Percentiles rank a stretch among this genome's conserved stretches.
Conservation (phyloP, 2,329 filamentous ascomycete species). For the Lomentospora prolificans region DNA sequence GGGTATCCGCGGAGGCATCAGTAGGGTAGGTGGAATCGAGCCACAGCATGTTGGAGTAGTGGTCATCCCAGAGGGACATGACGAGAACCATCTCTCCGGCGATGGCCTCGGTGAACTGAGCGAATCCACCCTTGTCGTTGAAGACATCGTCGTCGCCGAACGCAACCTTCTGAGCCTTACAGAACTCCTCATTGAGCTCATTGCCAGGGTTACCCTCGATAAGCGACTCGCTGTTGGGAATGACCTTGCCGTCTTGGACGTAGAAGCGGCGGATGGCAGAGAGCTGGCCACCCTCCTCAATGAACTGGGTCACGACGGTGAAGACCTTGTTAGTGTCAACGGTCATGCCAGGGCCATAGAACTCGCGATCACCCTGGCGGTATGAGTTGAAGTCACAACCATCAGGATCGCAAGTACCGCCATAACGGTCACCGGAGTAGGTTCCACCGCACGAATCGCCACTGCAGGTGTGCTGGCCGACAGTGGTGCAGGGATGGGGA, state of each 20-base stretch:
- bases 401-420: conserved; percentile 55
- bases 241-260: conserved; percentile 50
- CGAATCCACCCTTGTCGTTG: conserved; percentile 44
- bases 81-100: conserved; percentile 35
- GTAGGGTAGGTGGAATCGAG: conserved; percentile 56
- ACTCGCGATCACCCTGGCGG: conserved; percentile 53
- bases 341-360: conserved; percentile 47
- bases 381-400: conserved; percentile 63
- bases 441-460: conserved; percentile 43
- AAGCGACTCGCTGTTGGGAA: conserved; percentile 40
- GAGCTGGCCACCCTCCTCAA: conserved; percentile 22
- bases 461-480: conserved; percentile 39
- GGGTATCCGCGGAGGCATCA: conserved; percentile 14
- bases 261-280: conserved; percentile 50
- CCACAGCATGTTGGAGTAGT: conserved; percentile 63
- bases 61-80: conserved; percentile 52
- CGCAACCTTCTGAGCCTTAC: conserved; percentile 44
- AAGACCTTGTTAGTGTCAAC: conserved; percentile 50
- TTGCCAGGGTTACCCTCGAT: conserved; percentile 29
- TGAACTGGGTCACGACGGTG: conserved; percentile 60
- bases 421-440: conserved; percentile 44
- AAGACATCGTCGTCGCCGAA: conserved; percentile 48
- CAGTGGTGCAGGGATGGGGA: conserved; percentile 52
- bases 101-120: conserved; percentile 39
- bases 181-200: conserved; percentile 48